A percentile compares a stretch with the other conserved stretches of the same genome.
Conservation (phyloP, 1,139 yeast genomes). For the Hemisphaericaspora lyxosophila region DNA sequence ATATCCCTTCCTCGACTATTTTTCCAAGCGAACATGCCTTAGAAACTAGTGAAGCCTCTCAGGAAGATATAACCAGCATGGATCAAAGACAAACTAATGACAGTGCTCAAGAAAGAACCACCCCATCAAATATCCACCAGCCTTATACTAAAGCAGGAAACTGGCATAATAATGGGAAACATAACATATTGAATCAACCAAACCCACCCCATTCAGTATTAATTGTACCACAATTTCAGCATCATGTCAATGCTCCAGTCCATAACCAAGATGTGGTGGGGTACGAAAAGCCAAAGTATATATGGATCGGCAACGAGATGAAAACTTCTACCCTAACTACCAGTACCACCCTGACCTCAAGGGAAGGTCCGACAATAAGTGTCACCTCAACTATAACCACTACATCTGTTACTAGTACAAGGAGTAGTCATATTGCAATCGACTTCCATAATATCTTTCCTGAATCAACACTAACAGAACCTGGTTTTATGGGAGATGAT, state of each 20-base stretch:
- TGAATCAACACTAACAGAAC: not conserved
- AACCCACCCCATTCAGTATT: conserved; percentile 24
- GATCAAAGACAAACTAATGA: too few relatives aligned
- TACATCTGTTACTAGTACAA: too few relatives aligned
- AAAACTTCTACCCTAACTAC: not conserved
- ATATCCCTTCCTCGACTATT: not conserved
- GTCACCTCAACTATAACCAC: too few relatives aligned
- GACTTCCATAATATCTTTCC: not conserved
- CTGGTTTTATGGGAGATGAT: not conserved
- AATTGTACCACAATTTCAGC: conserved; percentile 26
- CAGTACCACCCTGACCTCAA: too few relatives aligned
- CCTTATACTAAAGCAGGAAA: too few relatives aligned
- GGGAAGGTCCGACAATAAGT: too few relatives aligned
- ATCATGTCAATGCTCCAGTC: conserved; percentile 13
- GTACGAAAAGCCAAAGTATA: conserved; percentile 28
- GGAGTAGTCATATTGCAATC: too few relatives aligned
- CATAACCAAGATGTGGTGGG: conserved; percentile 3
- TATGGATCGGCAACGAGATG: conserved; percentile 7
- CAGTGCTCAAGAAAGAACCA: not conserved
- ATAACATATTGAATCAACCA: conserved; percentile 20
- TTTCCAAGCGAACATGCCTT: too few relatives aligned
- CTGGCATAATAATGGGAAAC: conserved; percentile 18
- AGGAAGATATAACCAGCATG: too few relatives aligned
- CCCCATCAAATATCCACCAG: not conserved
- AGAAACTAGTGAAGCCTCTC: too few relatives aligned